These are phyloP conservation scores for Microascus cirrosus DNA, from an alignment of 2,329 filamentous ascomycete species.

Conservation along the genomic window DNA sequence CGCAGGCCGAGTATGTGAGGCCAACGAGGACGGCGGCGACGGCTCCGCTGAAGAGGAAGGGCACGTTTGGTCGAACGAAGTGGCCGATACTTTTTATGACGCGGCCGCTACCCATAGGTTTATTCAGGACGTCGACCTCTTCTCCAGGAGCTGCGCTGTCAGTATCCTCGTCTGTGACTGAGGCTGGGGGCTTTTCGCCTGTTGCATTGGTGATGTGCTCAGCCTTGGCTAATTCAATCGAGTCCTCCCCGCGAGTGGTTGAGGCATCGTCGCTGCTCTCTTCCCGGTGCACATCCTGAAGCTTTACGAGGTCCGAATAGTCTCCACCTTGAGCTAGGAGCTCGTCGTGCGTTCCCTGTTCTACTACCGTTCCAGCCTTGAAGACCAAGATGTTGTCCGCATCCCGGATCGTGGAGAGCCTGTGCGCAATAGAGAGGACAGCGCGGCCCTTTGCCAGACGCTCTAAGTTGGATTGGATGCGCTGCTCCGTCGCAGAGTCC, in stretches of 20 bases:
- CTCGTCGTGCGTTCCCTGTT: constrained; percentile 21
- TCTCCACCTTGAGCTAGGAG: constrained; percentile 35
- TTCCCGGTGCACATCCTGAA: constrained; percentile 22
- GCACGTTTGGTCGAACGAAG: constrained; percentile 20
- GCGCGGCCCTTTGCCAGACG: constrained; percentile 8
- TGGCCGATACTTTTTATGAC: constrained; percentile 9
- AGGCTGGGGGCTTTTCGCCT: constrained; percentile 2
- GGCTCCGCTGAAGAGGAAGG: constrained; percentile 31
- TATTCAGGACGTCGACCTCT: too few relatives aligned
- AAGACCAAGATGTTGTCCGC: constrained; percentile 29
- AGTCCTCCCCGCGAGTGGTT: constrained; percentile 14
- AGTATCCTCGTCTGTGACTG: background rate
- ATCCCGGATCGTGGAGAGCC: constrained; percentile 16
- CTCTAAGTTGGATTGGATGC: constrained; percentile 22
- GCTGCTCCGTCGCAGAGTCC: constrained; percentile 26
- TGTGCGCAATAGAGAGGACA: constrained; percentile 14
- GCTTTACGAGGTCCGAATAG: constrained; percentile 40
- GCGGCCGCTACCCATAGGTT: too few relatives aligned
- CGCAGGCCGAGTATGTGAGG: constrained; percentile 43
- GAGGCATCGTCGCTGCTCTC: constrained; percentile 14
- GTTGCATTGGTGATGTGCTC: background rate
- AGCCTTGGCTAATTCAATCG: constrained; percentile 8
- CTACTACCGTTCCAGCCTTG: constrained; percentile 29
- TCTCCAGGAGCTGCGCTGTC: background rate
- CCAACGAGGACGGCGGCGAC: constrained; percentile 41